A percentile compares a stretch with the other conserved stretches of the same genome.
phyloP scores from a whole-genome alignment of 768 basidiomycete genomes.

The Mycena capillaripes region DNA sequence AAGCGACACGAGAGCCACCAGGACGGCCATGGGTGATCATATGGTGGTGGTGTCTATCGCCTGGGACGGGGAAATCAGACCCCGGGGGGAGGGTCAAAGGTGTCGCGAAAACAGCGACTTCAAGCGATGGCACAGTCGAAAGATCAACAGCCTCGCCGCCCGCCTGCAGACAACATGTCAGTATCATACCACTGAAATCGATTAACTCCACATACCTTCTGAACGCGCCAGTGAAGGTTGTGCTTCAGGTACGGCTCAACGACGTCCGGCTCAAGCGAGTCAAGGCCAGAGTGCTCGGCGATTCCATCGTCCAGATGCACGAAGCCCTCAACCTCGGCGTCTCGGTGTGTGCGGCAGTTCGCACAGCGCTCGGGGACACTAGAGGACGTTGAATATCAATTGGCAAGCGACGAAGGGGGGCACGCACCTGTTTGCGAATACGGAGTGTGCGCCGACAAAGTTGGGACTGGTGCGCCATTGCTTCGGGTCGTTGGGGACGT shows the following conservation, averaged over 20 bases:
- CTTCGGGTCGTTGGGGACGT: slow-evolving; percentile 50
- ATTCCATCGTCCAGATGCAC: slow-evolving; percentile 58
- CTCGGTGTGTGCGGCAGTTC: slow-evolving; percentile 52
- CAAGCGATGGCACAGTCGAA: slow-evolving; percentile 42
- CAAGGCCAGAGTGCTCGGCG: slow-evolving; percentile 42
- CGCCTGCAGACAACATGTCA: slow-evolving; percentile 4
- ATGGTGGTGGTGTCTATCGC: slow-evolving; percentile 30
- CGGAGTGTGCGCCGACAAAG: slow-evolving; percentile 59
- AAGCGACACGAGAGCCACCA: slow-evolving; percentile 42
- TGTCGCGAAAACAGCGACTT: slow-evolving; percentile 45
- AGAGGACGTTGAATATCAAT: background rate
- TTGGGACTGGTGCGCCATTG: slow-evolving; percentile 51
- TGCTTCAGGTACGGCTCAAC: slow-evolving; percentile 57
- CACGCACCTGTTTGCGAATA: slow-evolving; percentile 53
- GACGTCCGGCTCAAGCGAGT: slow-evolving; percentile 52
- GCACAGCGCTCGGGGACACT: slow-evolving; percentile 50
- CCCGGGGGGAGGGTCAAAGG: slow-evolving; percentile 47
- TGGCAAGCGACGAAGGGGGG: background rate
- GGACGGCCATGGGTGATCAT: slow-evolving; percentile 34
- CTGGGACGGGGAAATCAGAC: slow-evolving; percentile 40
- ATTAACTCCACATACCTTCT: slow-evolving; percentile 47
- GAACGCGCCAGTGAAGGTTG: slow-evolving; percentile 58
- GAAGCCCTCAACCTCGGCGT: slow-evolving; percentile 57
- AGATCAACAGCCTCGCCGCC: slow-evolving; percentile 26
- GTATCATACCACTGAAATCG: background rate